phyloP scores from a whole-genome alignment of 371 early-diverging fungal species.

The Circinella minor region DNA sequence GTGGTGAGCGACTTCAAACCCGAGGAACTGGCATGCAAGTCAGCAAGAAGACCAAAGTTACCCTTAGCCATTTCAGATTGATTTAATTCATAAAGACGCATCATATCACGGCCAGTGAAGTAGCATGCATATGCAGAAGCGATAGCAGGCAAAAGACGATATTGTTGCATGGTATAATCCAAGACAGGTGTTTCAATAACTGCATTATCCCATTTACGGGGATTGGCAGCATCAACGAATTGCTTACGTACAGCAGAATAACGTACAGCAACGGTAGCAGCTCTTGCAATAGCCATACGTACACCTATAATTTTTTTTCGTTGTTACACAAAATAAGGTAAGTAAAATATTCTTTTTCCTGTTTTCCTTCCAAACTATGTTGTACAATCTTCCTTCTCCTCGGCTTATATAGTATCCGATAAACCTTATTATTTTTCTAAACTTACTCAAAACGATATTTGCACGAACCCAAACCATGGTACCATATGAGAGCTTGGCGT shows the following conservation, averaged over 20 bases:
- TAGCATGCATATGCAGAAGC: conserved; percentile 76
- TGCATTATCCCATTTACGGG: conserved; percentile 36
- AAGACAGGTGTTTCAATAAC: conserved; percentile 69
- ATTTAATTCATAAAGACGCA: conserved; percentile 61
- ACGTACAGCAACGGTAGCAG: conserved; percentile 51
- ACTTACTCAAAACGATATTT: conserved; percentile 58
- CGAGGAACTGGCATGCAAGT: conserved; percentile 85
- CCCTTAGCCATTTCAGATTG: conserved; percentile 59
- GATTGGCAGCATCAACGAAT: conserved; percentile 57
- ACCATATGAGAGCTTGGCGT: conserved; percentile 75
- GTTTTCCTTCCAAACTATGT: no score
- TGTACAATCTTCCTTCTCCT: background rate
- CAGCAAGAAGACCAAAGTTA: conserved; percentile 65
- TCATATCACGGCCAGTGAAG: conserved; percentile 69
- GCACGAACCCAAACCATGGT: conserved; percentile 79
- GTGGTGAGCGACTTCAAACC: conserved; percentile 85
- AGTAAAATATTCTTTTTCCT: conserved; percentile 26
- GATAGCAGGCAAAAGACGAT: conserved; percentile 75
- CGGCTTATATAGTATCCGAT: background rate
- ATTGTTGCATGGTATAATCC: conserved; percentile 79
- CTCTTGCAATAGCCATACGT: conserved; percentile 60
- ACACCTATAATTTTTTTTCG: conserved; percentile 23
- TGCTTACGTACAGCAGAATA: conserved; percentile 57
- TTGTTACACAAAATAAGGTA: conserved; percentile 15
- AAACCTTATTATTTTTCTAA: background rate